phyloP scores from a whole-genome alignment of 2,329 filamentous ascomycete genomes.

The Penicillium thymicola region DNA sequence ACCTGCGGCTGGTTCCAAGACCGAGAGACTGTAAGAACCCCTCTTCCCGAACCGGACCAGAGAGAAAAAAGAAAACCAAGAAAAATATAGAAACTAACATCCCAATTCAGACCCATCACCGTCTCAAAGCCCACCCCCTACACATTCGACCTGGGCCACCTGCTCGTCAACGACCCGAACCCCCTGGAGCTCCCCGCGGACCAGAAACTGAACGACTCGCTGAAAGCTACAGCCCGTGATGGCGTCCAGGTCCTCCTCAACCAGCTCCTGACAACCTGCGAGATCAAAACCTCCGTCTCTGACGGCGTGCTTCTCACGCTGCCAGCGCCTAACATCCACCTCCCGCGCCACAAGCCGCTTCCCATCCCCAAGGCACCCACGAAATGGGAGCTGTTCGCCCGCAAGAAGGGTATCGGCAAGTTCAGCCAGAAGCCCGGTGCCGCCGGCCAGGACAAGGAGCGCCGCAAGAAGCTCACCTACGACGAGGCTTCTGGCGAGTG shows the following conservation, averaged over 20 bases:
- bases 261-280: constrained; percentile 86
- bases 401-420: constrained; percentile 89
- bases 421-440: constrained; percentile 64
- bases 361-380: constrained; percentile 78
- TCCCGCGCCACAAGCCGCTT: constrained; percentile 90
- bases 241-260: constrained; percentile 90
- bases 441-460: constrained; percentile 62
- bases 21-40: constrained; percentile 41
- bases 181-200: constrained; percentile 61
- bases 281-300: constrained; percentile 63
- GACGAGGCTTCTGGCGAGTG: constrained; percentile 83
- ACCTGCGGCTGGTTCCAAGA: constrained; percentile 26
- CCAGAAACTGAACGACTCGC: constrained; percentile 58
- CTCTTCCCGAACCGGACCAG: not conserved
- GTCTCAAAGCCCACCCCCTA: constrained; percentile 84
- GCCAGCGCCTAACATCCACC: constrained; percentile 63
- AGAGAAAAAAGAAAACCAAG: not conserved
- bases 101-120: constrained; percentile 50
- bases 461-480: constrained; percentile 68
- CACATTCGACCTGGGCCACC: constrained; percentile 85
- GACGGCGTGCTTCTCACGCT: constrained; percentile 75
- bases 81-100: constrained; percentile 17
- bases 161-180: constrained; percentile 84
- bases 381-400: constrained; percentile 94
- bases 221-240: constrained; percentile 75